Evolutionary conservation across 164 flowering plant genomes (phyloP), one percentile per base, ranked within the genome.

Genomic region (Magnolia officinalis): DNA sequence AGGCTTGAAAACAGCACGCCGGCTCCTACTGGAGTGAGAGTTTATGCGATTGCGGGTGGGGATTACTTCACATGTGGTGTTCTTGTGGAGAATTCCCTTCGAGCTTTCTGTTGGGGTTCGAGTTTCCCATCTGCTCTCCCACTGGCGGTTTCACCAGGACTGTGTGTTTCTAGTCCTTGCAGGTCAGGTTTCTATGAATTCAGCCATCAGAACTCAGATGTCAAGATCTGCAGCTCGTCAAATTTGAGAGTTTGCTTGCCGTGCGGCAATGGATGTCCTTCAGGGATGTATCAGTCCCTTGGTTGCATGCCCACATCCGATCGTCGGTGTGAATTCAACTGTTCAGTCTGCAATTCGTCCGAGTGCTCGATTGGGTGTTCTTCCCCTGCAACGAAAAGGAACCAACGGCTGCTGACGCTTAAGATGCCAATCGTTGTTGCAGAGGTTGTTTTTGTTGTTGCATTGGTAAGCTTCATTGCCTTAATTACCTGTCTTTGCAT

Each of bases 11-110:
- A 81, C 71, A 89, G 96, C 74, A 90, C 93, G 0, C 88, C 89
- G 2, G 78, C 90, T 74, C 99, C 99, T 10, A 72, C 9, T 49
- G 86, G 87, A 45, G 81, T 86, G 6, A 84, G 82, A 79, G 86
- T 90, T 29, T 91, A 87, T 72, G 89, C 83, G 58, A 87, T 96
- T 77, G 93, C 93, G 6, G 97, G 97, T 45, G 99, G 98, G 4
- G 92, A 94, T 80, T 96, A 94, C 82, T 96, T 96, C 87, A 88
- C 94, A 6, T 96, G 99, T 78, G 97, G 96, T 19, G 77, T 94
- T 78, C 83, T 89, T 5, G 92, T 90, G 1, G 89, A 86, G 75
- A 86, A 80, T 72, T 89, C 96, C 19, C 80, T 90, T 4, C 74
- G 63, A 13, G 91, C 99, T 49, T 78, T 88, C 68, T 94, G 99